Percentiles rank a stretch among this genome's conserved stretches.
These are phyloP conservation scores for Phytophthora brassicae DNA, from an alignment of 352 stramenopile species.

Conservation along the genomic window DNA sequence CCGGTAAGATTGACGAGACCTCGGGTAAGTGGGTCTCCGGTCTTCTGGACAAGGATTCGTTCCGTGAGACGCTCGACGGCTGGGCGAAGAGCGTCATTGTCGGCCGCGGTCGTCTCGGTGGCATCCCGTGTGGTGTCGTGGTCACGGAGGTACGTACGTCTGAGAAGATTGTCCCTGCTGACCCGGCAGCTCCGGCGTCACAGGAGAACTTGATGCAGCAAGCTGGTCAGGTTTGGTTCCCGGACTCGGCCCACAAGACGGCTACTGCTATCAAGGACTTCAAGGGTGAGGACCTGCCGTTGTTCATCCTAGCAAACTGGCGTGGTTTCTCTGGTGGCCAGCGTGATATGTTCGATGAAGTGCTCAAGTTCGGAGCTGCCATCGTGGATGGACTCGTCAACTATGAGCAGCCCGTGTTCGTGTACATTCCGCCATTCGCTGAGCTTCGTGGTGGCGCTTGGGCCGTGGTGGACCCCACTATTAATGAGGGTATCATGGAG, in stretches of 20 bases:
- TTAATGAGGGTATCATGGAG: slow-evolving; percentile 99
- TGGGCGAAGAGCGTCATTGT: slow-evolving; percentile 99
- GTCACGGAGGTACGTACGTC: slow-evolving; percentile 98
- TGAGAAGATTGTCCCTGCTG: slow-evolving; percentile 96
- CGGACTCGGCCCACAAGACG: slow-evolving; percentile 99
- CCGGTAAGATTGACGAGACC: slow-evolving; percentile 73
- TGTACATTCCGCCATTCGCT: slow-evolving; percentile 99
- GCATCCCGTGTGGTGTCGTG: slow-evolving; percentile 98
- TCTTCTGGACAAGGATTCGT: slow-evolving; percentile 99
- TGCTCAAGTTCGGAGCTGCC: slow-evolving; percentile 99
- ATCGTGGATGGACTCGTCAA: slow-evolving; percentile 99
- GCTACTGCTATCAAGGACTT: slow-evolving; percentile 99
- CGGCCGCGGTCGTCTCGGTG: slow-evolving; percentile 96
- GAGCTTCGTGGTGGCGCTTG: slow-evolving; percentile 99
- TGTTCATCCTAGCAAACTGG: slow-evolving; percentile 99
- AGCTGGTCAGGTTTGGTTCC: slow-evolving; percentile 99
- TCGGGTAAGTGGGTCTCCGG: slow-evolving; percentile 89
- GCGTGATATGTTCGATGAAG: slow-evolving; percentile 99
- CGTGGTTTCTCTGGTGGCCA: slow-evolving; percentile 99
- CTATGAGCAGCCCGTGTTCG: slow-evolving; percentile 99
- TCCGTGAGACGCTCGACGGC: slow-evolving; percentile 97
- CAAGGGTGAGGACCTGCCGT: slow-evolving; percentile 97
- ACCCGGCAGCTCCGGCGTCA: slow-evolving; percentile 96
- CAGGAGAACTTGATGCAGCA: slow-evolving; percentile 98
- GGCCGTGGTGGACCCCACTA: slow-evolving; percentile 99